A percentile compares a stretch with the other conserved stretches of the same genome.
Conservation (phyloP, 179 eudicot species). For the Amaranthus tricolor region DNA sequence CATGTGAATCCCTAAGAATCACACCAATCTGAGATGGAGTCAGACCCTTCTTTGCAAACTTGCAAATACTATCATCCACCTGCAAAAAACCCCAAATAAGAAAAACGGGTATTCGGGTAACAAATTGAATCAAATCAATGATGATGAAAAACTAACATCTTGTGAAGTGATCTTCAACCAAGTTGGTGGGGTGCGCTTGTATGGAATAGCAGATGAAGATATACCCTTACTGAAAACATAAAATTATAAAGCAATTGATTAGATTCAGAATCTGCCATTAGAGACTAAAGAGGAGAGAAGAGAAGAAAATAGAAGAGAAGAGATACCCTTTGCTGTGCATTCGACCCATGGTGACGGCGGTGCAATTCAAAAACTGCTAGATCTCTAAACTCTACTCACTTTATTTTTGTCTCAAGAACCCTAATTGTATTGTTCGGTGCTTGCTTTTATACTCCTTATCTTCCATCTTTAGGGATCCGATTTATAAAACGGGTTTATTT, state of each 20-base stretch:
- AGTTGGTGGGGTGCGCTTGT: constrained; percentile 37
- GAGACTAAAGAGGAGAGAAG: background rate
- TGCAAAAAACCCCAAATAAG: background rate
- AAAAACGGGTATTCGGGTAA: background rate
- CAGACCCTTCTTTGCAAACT: constrained; percentile 46
- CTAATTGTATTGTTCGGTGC: background rate
- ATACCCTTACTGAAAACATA: constrained; percentile 32
- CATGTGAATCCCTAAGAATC: constrained; percentile 47
- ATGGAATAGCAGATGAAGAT: constrained; percentile 32
- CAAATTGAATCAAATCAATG: background rate
- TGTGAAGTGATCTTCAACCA: constrained; percentile 35
- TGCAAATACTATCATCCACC: constrained; percentile 45
- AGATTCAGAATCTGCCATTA: background rate
- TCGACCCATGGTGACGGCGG: constrained; percentile 31
- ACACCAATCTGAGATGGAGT: constrained; percentile 46
- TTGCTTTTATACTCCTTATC: background rate
- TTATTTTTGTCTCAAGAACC: background rate
- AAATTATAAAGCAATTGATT: background rate
- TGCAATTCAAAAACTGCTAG: no score
- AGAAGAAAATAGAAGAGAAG: constrained; percentile 5
- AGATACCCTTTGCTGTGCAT: constrained; percentile 31
- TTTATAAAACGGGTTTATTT: background rate
- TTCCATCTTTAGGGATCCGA: background rate
- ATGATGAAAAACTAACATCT: constrained; percentile 18
- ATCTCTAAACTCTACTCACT: background rate